Base-by-base conservation (phyloP, 2,329 filamentous ascomycete genomes). In the Talaromyces sp. region DNA sequence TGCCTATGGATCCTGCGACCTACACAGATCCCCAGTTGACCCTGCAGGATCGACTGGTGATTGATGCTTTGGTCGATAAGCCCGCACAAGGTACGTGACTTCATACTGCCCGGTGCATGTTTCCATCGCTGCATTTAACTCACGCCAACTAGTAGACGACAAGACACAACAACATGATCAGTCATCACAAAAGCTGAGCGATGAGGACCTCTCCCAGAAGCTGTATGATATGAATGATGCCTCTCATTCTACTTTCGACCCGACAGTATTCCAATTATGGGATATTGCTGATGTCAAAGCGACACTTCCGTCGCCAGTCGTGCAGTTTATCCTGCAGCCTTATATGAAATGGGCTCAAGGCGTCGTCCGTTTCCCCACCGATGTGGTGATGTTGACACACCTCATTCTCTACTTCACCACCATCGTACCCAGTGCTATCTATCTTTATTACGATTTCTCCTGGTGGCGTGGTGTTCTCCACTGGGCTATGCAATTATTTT, bases 381-480 rank as follows among this genome's bases (percentile, higher is more conserved):
- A 93, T 67, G 87, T 92, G 16, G 82, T 91, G 42, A 90, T 93
- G 80, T 70, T 92, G 51, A 90, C 87, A 0, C 89, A 93, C 69
- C 78, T 93, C 19, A 68, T 91, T 32, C 73, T 91, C 22, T 92
- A 92, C 75, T 80, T 87, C 54, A 76, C 75, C 49, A 90, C 88
- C 1, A 86, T 86, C 1, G 71, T 92, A 0, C 87, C 88, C 1
- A 90, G 86, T 58, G 88, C 87, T 0, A 55, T 85, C 8, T 79
- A 80, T 49, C 77, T 93, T 11, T 89, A 84, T 70, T 77, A 80
- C 61, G 75, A 79, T 64, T 92, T 92, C 72, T 81, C 79, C 9
- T 90, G 83, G 74, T 60, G 82, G 33, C 89, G 91, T 69, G 89
- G 81, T 9, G 61, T 89, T 14, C 60, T 85, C 24, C 89, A 93